A percentile compares a stretch with the other conserved stretches of the same genome.
Conservation (phyloP, 192 early-diverging fungal species). For the Backusella morwellensis region DNA sequence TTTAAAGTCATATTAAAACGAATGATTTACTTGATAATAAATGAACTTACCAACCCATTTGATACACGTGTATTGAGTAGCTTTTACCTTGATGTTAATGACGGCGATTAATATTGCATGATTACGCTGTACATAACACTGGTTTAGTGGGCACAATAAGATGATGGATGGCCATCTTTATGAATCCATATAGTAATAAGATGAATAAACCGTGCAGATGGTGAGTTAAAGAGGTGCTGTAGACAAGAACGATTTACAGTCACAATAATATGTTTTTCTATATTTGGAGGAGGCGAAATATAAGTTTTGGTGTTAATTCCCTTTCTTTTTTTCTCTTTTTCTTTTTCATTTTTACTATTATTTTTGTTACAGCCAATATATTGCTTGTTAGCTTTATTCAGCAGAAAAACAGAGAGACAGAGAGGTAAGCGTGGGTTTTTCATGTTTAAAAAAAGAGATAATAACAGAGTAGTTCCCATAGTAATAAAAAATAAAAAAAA, state of each 20-base stretch:
- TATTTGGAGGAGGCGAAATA: not conserved
- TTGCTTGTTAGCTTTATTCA: not conserved
- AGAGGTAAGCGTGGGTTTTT: not conserved
- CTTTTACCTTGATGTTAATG: not conserved
- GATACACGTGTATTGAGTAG: not conserved
- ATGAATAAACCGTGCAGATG: not conserved
- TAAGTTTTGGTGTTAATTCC: not conserved
- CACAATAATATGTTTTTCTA: not conserved
- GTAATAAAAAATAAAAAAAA: not conserved
- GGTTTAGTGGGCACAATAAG: not conserved
- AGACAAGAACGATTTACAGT: not conserved
- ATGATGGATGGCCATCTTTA: too few relatives aligned
- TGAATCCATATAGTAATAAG: too few relatives aligned
- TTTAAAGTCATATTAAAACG: not conserved
- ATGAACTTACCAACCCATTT: not conserved
- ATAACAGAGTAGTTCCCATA: not conserved
- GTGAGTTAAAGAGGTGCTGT: not conserved
- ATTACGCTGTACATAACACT: not conserved
- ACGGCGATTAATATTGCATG: not conserved
- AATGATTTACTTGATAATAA: not conserved
- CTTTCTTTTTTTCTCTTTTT: not conserved
- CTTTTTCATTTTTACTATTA: not conserved
- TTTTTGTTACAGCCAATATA: slow-evolving; percentile 4
- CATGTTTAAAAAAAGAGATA: not conserved
- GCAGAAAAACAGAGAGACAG: not conserved